phyloP scores from a whole-genome alignment of 805 yeast species.

The Lipomyces orientalis region DNA sequence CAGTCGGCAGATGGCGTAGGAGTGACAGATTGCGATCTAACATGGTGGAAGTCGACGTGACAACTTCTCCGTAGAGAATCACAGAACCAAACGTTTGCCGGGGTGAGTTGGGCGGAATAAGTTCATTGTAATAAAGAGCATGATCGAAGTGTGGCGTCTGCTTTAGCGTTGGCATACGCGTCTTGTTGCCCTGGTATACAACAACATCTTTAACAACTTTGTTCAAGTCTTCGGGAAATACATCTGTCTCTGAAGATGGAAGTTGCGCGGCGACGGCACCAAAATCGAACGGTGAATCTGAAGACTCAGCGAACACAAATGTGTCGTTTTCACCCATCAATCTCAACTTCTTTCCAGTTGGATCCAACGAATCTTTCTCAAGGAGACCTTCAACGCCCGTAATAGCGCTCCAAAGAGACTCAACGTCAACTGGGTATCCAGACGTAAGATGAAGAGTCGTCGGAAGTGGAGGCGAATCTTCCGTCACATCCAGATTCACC shows the following conservation, averaged over 20 bases:
- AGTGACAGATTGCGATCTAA: conserved; percentile 73
- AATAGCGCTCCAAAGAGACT: conserved; percentile 46
- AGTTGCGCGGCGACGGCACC: conserved; percentile 13
- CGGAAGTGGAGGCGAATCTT: conserved; percentile 62
- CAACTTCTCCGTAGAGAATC: conserved; percentile 81
- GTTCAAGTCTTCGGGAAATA: conserved; percentile 59
- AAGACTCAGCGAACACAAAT: conserved; percentile 46
- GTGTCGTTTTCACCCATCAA: conserved; percentile 63
- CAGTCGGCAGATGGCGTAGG: conserved; percentile 68
- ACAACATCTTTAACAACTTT: conserved; percentile 62
- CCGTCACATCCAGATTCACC: conserved; percentile 57
- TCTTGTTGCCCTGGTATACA: conserved; percentile 58
- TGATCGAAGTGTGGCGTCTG: conserved; percentile 78
- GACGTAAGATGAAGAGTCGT: conserved; percentile 70
- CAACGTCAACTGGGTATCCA: conserved; percentile 43
- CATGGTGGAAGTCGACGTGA: conserved; percentile 83
- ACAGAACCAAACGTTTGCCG: conserved; percentile 56
- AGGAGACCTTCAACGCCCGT: conserved; percentile 47
- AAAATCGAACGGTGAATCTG: conserved; percentile 30
- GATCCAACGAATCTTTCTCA: conserved; percentile 24
- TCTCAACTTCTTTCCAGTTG: conserved; percentile 44
- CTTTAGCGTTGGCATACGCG: conserved; percentile 12
- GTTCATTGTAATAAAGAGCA: conserved; percentile 54
- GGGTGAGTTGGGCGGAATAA: conserved; percentile 16
- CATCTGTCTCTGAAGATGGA: conserved; percentile 32